phyloP scores from a whole-genome alignment of 2,329 filamentous ascomycete genomes.

The Xenosphaeropsis pyriputrescens region DNA sequence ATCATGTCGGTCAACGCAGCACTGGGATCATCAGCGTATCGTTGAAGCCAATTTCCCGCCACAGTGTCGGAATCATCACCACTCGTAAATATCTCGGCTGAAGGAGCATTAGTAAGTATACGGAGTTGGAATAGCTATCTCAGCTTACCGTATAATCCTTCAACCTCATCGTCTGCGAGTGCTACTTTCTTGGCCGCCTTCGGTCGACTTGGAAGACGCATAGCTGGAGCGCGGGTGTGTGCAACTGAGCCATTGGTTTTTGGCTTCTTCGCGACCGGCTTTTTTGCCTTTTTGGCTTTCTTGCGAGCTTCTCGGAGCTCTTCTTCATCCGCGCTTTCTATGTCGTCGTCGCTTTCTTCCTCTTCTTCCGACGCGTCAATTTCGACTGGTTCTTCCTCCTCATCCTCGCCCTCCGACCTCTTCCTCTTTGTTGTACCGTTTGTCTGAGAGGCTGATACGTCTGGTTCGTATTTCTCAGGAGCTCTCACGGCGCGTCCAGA shows the following conservation, averaged over 20 bases:
- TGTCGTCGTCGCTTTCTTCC: constrained; percentile 20
- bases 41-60: constrained; percentile 43
- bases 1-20: constrained; percentile 45
- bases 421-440: constrained; percentile 40
- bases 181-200: constrained; percentile 24
- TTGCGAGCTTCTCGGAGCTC: constrained; percentile 23
- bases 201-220: constrained; percentile 17
- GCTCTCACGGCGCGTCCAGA: constrained; percentile 53
- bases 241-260: constrained; percentile 46
- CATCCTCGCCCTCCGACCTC: constrained; percentile 27
- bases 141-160: constrained; percentile 14
- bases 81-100: constrained; percentile 49
- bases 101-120: constrained; percentile 11
- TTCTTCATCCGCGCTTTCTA: constrained; percentile 29
- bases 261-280: constrained; percentile 47
- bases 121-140: not conserved
- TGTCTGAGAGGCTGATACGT: constrained; percentile 22
- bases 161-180: constrained; percentile 23
- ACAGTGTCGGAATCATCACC: constrained; percentile 40
- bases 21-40: constrained; percentile 38
- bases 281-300: constrained; percentile 26
- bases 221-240: constrained; percentile 37
- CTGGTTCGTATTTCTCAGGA: constrained; percentile 43
- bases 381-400: constrained; percentile 30
- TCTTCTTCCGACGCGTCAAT: constrained; percentile 28